phyloP scores from a whole-genome alignment of 805 yeast genomes.

The Zygosaccharomyces rouxii region DNA sequence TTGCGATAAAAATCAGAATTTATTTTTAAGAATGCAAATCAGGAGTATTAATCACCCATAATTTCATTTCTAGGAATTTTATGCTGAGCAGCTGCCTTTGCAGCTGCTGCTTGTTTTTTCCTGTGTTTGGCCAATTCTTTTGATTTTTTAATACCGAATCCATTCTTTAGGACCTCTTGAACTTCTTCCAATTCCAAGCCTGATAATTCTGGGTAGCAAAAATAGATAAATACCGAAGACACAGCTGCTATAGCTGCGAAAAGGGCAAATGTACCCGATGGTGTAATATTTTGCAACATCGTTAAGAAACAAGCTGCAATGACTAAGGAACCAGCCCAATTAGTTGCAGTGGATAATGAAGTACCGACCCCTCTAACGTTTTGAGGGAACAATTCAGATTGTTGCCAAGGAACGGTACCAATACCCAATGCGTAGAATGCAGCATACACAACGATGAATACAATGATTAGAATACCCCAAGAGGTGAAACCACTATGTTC shows the following conservation, averaged over 20 bases:
- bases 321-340: constrained; percentile 92
- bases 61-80: constrained; percentile 15
- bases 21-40: neutral
- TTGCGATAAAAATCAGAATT: neutral
- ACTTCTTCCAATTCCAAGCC: constrained; percentile 91
- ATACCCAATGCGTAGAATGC: constrained; percentile 92
- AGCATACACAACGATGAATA: constrained; percentile 81
- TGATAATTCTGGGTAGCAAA: constrained; percentile 89
- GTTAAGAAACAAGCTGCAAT: constrained; percentile 91
- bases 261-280: constrained; percentile 89
- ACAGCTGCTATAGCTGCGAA: constrained; percentile 78
- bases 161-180: constrained; percentile 71
- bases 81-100: constrained; percentile 11
- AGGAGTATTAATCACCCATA: constrained; percentile 14
- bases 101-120: constrained; percentile 27
- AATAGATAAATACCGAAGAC: constrained; percentile 68
- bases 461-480: constrained; percentile 85
- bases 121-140: constrained; percentile 49
- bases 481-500: constrained; percentile 50
- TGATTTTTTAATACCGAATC: constrained; percentile 77
- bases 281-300: constrained; percentile 88
- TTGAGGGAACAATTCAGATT: constrained; percentile 91
- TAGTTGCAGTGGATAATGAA: constrained; percentile 84
- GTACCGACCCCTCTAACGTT: constrained; percentile 89
- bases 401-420: constrained; percentile 99